Evolutionary conservation across 805 yeast genomes (phyloP).

Genomic region (Teunomyces lycoperdinae): DNA sequence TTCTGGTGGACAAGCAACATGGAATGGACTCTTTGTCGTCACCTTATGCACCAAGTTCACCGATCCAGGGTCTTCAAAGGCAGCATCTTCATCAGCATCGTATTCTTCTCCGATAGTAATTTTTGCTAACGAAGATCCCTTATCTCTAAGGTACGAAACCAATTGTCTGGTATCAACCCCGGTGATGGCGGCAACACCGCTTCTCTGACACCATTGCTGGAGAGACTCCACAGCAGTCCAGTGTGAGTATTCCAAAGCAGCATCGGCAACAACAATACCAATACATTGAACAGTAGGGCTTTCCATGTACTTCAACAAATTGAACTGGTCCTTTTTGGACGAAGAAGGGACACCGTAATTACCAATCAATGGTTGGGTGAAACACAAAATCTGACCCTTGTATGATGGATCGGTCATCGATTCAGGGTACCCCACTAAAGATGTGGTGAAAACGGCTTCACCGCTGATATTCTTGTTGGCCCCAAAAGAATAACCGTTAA

Average conservation of each 20-base stretch:
- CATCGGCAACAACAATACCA: constrained; percentile 95
- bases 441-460: constrained; percentile 97
- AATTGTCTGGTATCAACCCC: constrained; percentile 97
- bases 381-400: constrained; percentile 92
- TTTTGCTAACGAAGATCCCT: constrained; percentile 91
- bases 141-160: constrained; percentile 90
- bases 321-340: constrained; percentile 74
- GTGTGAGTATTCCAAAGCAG: constrained; percentile 93
- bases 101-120: constrained; percentile 88
- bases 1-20: constrained; percentile 61
- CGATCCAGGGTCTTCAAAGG: constrained; percentile 85
- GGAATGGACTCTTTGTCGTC: constrained; percentile 93
- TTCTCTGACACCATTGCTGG: constrained; percentile 94
- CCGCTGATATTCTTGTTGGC: constrained; percentile 91
- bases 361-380: constrained; percentile 96
- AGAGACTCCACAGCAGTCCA: constrained; percentile 99
- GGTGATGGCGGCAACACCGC: constrained; percentile 90
- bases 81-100: constrained; percentile 89
- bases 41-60: constrained; percentile 90
- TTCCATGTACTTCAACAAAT: constrained; percentile 86
- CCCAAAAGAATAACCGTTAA: constrained; percentile 93
- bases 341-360: constrained; percentile 97
- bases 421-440: constrained; percentile 97
- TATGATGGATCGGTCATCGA: constrained; percentile 99
- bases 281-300: constrained; percentile 88